Percentiles rank a stretch among this genome's conserved stretches.
phyloP scores from a whole-genome alignment of 1,284 basidiomycete species.

The Pascua sp. region DNA sequence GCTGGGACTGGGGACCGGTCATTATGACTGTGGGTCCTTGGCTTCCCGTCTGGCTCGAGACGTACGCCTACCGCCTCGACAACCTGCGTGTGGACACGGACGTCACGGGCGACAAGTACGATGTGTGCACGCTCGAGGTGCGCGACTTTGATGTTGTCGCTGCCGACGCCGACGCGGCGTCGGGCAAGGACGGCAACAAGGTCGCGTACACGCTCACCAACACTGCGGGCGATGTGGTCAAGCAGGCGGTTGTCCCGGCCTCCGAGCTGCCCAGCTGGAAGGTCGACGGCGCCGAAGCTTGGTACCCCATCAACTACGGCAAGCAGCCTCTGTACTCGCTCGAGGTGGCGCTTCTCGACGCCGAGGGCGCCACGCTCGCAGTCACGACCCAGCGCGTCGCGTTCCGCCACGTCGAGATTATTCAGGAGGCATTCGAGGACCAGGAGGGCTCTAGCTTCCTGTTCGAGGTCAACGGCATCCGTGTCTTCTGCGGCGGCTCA shows the following conservation, averaged over 20 bases:
- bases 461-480: constrained; percentile 81
- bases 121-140: constrained; percentile 2
- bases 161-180: no score
- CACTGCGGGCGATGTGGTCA: constrained; percentile 21
- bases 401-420: constrained; percentile 68
- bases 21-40: constrained; percentile 49
- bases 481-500: constrained; percentile 84
- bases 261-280: constrained; percentile 54
- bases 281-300: constrained; percentile 60
- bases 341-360: constrained; percentile 54
- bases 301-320: constrained; percentile 74
- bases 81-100: constrained; percentile 57
- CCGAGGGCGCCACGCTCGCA: constrained; percentile 26
- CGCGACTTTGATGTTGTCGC: constrained; percentile 5
- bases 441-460: constrained; percentile 74
- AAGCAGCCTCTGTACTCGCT: constrained; percentile 70
- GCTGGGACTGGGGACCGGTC: constrained; percentile 57
- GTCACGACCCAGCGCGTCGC: constrained; percentile 53
- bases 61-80: constrained; percentile 61
- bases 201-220: constrained; percentile 13
- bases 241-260: constrained; percentile 37
- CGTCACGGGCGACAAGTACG: constrained; percentile 3
- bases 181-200: constrained; percentile 1
- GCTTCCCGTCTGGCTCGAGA: constrained; percentile 59
- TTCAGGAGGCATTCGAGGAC: constrained; percentile 57